These are phyloP conservation scores for Diutina catenulata DNA, from an alignment of 1,139 yeast genomes.

Conservation along the genomic window DNA sequence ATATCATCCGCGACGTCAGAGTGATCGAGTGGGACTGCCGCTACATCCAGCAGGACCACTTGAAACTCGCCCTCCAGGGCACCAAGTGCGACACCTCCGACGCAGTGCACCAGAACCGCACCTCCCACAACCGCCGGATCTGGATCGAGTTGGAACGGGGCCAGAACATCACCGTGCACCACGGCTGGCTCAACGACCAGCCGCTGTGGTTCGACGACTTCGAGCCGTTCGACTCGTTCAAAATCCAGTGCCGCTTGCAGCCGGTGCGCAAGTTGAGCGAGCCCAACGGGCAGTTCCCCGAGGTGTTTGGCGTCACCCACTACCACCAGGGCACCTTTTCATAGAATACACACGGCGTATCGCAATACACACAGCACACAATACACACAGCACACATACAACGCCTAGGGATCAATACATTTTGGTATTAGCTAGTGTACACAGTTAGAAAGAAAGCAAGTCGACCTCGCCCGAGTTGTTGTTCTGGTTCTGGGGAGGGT, in stretches of 20 bases:
- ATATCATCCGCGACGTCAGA: conserved; percentile 2
- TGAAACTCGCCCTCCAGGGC: background rate
- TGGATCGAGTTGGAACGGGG: background rate
- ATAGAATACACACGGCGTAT: too few relatives aligned
- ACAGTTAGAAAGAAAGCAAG: conserved; percentile 2
- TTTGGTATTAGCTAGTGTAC: too few relatives aligned
- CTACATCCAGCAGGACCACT: background rate
- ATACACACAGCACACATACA: too few relatives aligned
- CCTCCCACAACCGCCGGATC: background rate
- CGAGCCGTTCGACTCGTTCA: conserved; percentile 1
- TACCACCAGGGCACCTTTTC: too few relatives aligned
- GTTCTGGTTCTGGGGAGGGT: background rate
- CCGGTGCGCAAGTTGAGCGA: conserved; percentile 3
- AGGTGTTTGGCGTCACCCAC: too few relatives aligned
- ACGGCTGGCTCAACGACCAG: conserved; percentile 2
- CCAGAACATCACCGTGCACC: background rate
- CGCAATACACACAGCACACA: too few relatives aligned
- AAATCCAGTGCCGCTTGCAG: background rate
- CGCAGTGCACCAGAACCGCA: too few relatives aligned
- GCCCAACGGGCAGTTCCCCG: background rate
- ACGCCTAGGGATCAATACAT: too few relatives aligned
- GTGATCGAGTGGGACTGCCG: conserved; percentile 1
- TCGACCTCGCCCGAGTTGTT: conserved; percentile 3
- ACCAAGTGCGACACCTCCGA: too few relatives aligned
- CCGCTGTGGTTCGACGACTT: conserved; percentile 3